These are phyloP conservation scores for Marvania coccoides DNA, from an alignment of 139 green algal species.

Conservation along the genomic window DNA sequence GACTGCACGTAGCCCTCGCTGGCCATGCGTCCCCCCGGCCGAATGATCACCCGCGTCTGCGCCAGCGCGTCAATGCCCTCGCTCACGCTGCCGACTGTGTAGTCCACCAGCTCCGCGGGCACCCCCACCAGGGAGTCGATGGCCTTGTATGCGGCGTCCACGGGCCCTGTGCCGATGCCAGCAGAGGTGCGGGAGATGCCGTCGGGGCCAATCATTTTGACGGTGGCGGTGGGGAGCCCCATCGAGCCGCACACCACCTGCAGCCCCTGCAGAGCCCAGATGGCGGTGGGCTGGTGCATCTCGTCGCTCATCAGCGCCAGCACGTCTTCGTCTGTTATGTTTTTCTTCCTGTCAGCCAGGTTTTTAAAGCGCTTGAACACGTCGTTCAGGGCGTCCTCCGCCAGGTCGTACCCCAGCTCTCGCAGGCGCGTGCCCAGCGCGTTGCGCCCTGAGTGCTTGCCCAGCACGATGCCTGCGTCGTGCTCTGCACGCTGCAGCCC, in stretches of 20 bases:
- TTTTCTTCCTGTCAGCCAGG: constrained; percentile 92
- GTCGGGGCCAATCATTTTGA: constrained; percentile 88
- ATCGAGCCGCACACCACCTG: constrained; percentile 97
- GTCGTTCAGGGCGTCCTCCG: constrained; percentile 68
- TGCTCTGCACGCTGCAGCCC: constrained; percentile 64
- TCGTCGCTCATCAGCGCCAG: constrained; percentile 85
- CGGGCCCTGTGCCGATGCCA: constrained; percentile 80
- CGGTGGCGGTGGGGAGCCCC: constrained; percentile 90
- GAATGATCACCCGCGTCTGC: constrained; percentile 73
- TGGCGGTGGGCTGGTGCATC: constrained; percentile 64
- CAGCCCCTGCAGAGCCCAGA: constrained; percentile 85
- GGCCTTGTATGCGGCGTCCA: constrained; percentile 95
- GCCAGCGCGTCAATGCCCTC: constrained; percentile 93
- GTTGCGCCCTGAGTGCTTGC: constrained; percentile 82
- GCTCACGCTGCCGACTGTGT: constrained; percentile 83
- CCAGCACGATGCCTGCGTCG: constrained; percentile 76
- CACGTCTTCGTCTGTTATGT: constrained; percentile 90
- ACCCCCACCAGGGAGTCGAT: constrained; percentile 76
- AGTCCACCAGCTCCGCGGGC: constrained; percentile 69
- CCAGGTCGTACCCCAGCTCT: constrained; percentile 79
- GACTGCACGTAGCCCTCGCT: constrained; percentile 33
- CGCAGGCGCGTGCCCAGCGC: constrained; percentile 67
- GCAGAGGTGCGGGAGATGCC: constrained; percentile 57
- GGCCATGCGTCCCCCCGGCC: constrained; percentile 38
- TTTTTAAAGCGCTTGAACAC: constrained; percentile 93